Base-by-base conservation (phyloP, 345 rosid genomes). In the Aurinia saxatilis region DNA sequence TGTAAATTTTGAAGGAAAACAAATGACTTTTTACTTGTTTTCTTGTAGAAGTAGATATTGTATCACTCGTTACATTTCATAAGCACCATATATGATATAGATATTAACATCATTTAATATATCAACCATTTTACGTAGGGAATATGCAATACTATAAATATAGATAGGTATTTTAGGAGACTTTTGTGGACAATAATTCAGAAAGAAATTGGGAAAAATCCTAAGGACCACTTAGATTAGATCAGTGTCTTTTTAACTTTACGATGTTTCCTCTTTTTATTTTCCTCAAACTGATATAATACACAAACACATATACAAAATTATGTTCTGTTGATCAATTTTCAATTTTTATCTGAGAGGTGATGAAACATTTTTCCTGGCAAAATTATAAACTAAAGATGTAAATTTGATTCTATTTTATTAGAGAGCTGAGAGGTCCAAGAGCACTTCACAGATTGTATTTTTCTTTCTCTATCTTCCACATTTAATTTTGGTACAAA, bases 121-220 rank as follows among this genome's bases (percentile, higher is more conserved):
- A 21, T 21, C 25, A n/a, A n/a, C n/a, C n/a, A n/a, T 2, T 21
- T 21, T 21, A 21, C 25, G 25, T 21, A 21, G 4, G 25, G 4
- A 21, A 21, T 1, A 1, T 27, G 1, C 0, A 27, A 27, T 27
- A 27, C 14, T 46, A 46, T 0, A 46, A 17, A 21, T 13, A 19
- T 33, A 18, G 11, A 30, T 16, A 4, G 6, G 6, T 42, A 15
- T 44, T 33, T 17, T 17, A 8, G 21, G 10, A 54, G 18, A 38
- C 31, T 5, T 56, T 23, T 23, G 4, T 23, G 3, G 46, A 14
- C 23, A 21, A 6, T 35, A 21, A 2, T 11, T 49, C 21, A 18
- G 6, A 62, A 27, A 49, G 30, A 62, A 62, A 62, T 29, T 62
- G 18, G 27, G 10, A 61, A 60, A 33, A 13, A 46, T 18, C 42